Base-by-base conservation (phyloP, 805 yeast species). In the Candida stauntonica region DNA sequence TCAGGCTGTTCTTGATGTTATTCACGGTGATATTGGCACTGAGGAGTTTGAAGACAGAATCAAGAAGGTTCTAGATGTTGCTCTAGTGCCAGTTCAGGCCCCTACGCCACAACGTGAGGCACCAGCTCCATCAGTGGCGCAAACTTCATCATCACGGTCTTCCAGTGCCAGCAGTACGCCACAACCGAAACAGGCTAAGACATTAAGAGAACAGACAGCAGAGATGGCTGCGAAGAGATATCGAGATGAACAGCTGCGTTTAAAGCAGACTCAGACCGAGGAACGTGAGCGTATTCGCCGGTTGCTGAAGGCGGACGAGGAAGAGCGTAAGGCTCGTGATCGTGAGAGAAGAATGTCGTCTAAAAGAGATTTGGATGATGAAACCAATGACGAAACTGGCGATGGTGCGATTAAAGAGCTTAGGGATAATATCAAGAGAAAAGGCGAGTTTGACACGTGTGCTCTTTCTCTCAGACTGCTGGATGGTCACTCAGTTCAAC, bases 401-500 rank as follows among this genome's bases (percentile, higher is more conserved):
- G 42, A 51, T 35, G 31, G 54, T 29, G 39, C 46, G 38, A 39
- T 58, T 31, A 38, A 42, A 48, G 36, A 54, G 37, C 29, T 45
- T 13, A 44, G 39, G 30, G 54, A 52, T 29, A 54, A 49, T 36
- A 45, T 48, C 26, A 52, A 39, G 32, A 47, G 29, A 33, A 37
- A 26, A 37, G 18, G 13, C n/a, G 23, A 8, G n/a, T 8, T 35
- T 17, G 34, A 31, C 17, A 21, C 41, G 5, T 64, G 86, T 46
- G 57, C 67, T 0, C 59, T 81, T 11, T 71, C 76, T n/a, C 66
- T 86, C 11, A 75, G 84, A 48, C 63, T 83, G 27, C 69, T 86
- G 33, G 83, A 86, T 58, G 91, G 95, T 0, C 63, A 67, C 11
- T 64, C 82, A 1, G 40, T 81, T 4, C 72, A 68, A 38, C 69